Base-by-base conservation (phyloP, 2,329 filamentous ascomycete species). In the Aspergillus spinulosporus region DNA sequence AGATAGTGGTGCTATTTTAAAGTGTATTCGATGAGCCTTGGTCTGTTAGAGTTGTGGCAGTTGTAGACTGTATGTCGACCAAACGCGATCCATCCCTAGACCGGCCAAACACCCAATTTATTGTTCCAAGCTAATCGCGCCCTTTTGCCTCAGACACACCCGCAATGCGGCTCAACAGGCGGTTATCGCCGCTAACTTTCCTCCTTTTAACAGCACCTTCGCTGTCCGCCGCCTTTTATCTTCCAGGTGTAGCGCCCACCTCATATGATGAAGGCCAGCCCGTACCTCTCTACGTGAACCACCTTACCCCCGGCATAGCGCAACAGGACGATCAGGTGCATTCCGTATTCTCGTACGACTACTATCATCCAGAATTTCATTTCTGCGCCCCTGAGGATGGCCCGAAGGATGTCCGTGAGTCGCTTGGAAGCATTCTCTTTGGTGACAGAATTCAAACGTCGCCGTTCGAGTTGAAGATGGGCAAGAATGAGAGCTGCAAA, bases 401-500 rank as follows among this genome's bases (percentile, higher is more conserved):
- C 2, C 87, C 92, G 6, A 75, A 92, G 71, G 84, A 89, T 78
- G 85, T 96, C 21, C 87, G 90, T 40, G 94, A 97, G 77, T 94
- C 90, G 62, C 76, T 99, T 61, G 94, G 94, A 26, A 97, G 93
- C 80, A 99, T 99, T 70, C 77, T 99, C 50, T 99, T 99, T 66
- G 94, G 94, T 64, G 94, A 99, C 76, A 86, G 94, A 55, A 99
- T 99, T 77, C 91, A 91, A 78, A 96, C 91, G n/a, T 97, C 93
- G 36, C 90, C 93, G 0, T 96, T 96, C 69, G 86, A 96, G 69
- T 80, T 97, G 59, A 84, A 85, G 64, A 97, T 99, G 92, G 85
- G 78, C 54, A 79, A 85, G 60, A 94, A 99, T 71, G 89, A 97
- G 74, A 87, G 87, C 0, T 99, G 94, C 79, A 94, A 93, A 73